Evolutionary conservation across 176 grass and related monocot species (phyloP).

Genomic region (Triticum turgidum): DNA sequence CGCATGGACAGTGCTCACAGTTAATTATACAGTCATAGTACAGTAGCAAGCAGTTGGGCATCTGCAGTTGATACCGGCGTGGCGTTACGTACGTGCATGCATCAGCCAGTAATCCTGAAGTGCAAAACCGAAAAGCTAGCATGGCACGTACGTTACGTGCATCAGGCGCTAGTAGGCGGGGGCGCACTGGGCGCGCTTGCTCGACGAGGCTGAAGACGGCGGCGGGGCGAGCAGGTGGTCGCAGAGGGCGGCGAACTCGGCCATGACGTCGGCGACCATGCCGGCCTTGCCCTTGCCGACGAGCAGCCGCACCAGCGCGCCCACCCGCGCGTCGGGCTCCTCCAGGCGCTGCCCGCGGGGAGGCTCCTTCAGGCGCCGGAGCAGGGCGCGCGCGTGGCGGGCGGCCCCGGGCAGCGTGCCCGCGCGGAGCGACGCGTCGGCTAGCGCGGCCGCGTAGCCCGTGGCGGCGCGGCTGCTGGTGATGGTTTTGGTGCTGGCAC

Average conservation of each 20-base stretch:
- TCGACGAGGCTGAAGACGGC: background rate
- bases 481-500: background rate
- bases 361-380: background rate
- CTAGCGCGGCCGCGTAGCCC: constrained; percentile 44
- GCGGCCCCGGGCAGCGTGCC: constrained; percentile 29
- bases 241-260: constrained; percentile 50
- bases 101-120: background rate
- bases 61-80: too few relatives aligned
- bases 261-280: constrained; percentile 32
- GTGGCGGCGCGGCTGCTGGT: constrained; percentile 33
- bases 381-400: constrained; percentile 30
- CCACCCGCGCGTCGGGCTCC: constrained; percentile 26
- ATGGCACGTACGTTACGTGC: background rate
- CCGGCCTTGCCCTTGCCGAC: constrained; percentile 37
- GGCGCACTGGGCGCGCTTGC: background rate
- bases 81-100: too few relatives aligned
- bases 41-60: too few relatives aligned
- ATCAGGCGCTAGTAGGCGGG: background rate
- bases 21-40: background rate
- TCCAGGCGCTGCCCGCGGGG: background rate
- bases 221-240: constrained; percentile 10
- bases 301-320: constrained; percentile 45
- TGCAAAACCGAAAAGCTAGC: background rate
- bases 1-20: background rate
- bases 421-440: constrained; percentile 28